phyloP scores from a whole-genome alignment of 2,329 filamentous ascomycete genomes.

The Arthrinium phaeospermum region DNA sequence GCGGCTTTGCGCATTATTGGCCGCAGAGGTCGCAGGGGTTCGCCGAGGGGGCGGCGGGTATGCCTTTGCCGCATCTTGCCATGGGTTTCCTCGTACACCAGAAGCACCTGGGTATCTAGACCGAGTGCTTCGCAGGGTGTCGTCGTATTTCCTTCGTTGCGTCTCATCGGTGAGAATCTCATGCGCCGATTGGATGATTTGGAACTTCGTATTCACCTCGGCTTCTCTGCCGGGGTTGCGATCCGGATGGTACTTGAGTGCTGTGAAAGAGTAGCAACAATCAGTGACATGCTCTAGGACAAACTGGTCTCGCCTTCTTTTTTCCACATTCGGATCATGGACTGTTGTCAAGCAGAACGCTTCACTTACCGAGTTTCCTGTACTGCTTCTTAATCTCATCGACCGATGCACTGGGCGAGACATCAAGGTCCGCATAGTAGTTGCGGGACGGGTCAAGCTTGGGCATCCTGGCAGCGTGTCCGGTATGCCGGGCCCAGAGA shows the following conservation, averaged over 20 bases:
- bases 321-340: too few relatives aligned
- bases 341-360: not conserved
- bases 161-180: conserved; percentile 68
- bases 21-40: conserved; percentile 25
- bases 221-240: conserved; percentile 83
- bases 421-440: conserved; percentile 85
- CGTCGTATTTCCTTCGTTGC: conserved; percentile 59
- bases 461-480: conserved; percentile 59
- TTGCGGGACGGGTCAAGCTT: conserved; percentile 73
- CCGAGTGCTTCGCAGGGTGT: conserved; percentile 44
- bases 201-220: conserved; percentile 82
- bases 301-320: not conserved
- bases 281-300: conserved; percentile 21
- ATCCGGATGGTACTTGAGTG: conserved; percentile 86
- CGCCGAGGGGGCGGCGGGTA: conserved; percentile 58
- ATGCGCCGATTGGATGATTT: conserved; percentile 84
- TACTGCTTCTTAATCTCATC: conserved; percentile 87
- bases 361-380: conserved; percentile 72
- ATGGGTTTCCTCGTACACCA: conserved; percentile 63
- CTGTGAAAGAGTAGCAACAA: conserved; percentile 49
- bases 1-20: conserved; percentile 23
- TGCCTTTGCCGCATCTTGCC: conserved; percentile 54
- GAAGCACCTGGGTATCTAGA: conserved; percentile 54
- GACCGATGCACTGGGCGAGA: conserved; percentile 69
- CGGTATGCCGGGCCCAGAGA: not conserved